Base-by-base conservation (phyloP, 345 rosid species). In the Euphorbia tirucalli region DNA sequence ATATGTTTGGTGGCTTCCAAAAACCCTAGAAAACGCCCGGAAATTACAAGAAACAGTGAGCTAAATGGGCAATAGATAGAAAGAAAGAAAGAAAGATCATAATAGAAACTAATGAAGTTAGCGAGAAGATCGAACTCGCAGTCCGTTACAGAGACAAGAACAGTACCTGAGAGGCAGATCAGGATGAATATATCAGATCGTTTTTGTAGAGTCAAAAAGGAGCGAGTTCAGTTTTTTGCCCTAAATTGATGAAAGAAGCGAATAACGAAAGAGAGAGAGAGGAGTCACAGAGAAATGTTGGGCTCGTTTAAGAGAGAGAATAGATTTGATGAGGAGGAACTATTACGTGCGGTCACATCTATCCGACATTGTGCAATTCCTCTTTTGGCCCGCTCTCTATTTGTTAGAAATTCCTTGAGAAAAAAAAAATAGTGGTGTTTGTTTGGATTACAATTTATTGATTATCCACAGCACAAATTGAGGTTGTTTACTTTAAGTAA, bases 91-190 rank as follows among this genome's bases (percentile, higher is more conserved):
- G 22, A 35, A 22, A 5, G 21, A 57, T 24, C 48, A 5, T 16
- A 60, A 32, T 11, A 11, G 41, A 7, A 5, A 41, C 46, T 41
- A 41, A 41, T 41, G 46, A 41, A 41, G 46, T 41, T 1, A 41
- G 46, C 46, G 25, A 52, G 21, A 48, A 27, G 77, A 79, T 79
- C 79, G 73, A 79, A 76, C 58, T 72, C 75, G 30, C 50, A 68
- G 54, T 37, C 50, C 5, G 22, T 15, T 1, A 59, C 9, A n/a
- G 15, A 52, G 30, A 64, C 50, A 64, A 71, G 31, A 44, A 66
- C 1, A 57, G 64, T 79, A 84, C 83, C 83, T 79, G 77, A 46
- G 39, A n/a, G 55, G 50, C 58, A 72, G 83, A 81, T 81, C 83
- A 75, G 68, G 63, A 60, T 14, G 27, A 55, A 69, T 14, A 68